phyloP scores from a whole-genome alignment of 345 rosid genomes.

The Syzygium oleosum region DNA sequence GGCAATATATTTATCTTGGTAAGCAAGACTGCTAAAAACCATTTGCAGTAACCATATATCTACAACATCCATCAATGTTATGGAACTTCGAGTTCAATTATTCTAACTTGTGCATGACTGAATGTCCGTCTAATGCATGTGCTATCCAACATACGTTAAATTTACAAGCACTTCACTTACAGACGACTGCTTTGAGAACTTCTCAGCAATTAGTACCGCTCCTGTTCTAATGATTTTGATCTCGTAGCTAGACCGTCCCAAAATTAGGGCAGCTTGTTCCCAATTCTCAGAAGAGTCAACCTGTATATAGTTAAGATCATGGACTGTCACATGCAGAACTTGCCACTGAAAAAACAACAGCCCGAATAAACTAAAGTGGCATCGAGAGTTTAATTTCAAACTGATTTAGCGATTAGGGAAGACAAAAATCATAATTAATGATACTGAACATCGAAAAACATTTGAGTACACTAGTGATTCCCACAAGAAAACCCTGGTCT shows the following conservation, averaged over 20 bases:
- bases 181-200: constrained; percentile 46
- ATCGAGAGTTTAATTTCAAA: not conserved
- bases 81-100: not conserved
- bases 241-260: constrained; percentile 57
- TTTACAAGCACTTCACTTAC: constrained; percentile 23
- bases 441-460: not conserved
- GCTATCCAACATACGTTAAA: not conserved
- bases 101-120: not conserved
- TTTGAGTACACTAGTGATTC: not conserved
- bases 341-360: not conserved
- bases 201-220: constrained; percentile 41
- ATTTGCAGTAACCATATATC: not conserved
- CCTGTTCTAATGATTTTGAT: constrained; percentile 42
- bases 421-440: not conserved
- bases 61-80: not conserved
- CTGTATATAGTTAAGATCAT: constrained; percentile 15
- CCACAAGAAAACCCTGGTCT: not conserved
- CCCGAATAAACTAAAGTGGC: not conserved
- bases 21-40: not conserved
- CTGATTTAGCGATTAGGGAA: not conserved
- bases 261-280: constrained; percentile 47
- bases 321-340: not conserved
- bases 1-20: not conserved
- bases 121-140: not conserved
- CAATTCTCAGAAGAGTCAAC: constrained; percentile 64